Evolutionary conservation across 441 rosid genomes (phyloP).

Genomic region (Melastoma candidum): DNA sequence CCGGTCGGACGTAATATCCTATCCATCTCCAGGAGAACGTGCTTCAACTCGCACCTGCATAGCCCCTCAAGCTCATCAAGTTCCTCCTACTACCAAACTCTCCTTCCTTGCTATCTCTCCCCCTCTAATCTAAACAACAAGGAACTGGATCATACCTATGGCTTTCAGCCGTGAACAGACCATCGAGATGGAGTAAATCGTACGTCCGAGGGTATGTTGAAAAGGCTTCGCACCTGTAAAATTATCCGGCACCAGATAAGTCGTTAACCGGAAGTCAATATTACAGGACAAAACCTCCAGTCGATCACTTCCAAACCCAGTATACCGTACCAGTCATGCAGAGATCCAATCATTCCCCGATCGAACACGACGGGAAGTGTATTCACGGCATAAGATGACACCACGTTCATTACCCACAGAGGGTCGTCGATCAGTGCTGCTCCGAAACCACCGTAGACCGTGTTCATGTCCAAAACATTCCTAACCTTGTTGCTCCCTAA

Average conservation of each 20-base stretch:
- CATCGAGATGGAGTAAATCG: slow-evolving; percentile 89
- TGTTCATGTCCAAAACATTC: slow-evolving; percentile 97
- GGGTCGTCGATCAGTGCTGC: slow-evolving; percentile 69
- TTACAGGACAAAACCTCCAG: not conserved
- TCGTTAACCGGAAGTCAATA: slow-evolving; percentile 3
- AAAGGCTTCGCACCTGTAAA: slow-evolving; percentile 90
- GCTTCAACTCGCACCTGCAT: slow-evolving; percentile 81
- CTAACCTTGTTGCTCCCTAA: slow-evolving; percentile 74
- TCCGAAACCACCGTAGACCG: slow-evolving; percentile 85
- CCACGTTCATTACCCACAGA: slow-evolving; percentile 92
- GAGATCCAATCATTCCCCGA: slow-evolving; percentile 88
- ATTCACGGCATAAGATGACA: slow-evolving; percentile 77
- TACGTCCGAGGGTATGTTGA: slow-evolving; percentile 96
- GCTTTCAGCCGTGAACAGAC: slow-evolving; percentile 77
- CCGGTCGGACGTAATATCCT: slow-evolving; percentile 76
- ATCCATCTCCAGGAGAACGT: slow-evolving; percentile 85
- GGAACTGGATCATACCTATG: slow-evolving; percentile 43
- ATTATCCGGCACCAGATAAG: slow-evolving; percentile 7
- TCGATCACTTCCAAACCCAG: not conserved
- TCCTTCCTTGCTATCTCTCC: no score
- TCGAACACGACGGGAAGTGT: slow-evolving; percentile 79
- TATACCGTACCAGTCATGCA: slow-evolving; percentile 71
- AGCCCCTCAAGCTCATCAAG: no score
- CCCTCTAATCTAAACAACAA: no score
- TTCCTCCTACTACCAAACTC: no score